Evolutionary conservation across 257 asterid genomes (phyloP), one percentile per base, ranked within the genome.

Genomic region (Cruciata laevipes): DNA sequence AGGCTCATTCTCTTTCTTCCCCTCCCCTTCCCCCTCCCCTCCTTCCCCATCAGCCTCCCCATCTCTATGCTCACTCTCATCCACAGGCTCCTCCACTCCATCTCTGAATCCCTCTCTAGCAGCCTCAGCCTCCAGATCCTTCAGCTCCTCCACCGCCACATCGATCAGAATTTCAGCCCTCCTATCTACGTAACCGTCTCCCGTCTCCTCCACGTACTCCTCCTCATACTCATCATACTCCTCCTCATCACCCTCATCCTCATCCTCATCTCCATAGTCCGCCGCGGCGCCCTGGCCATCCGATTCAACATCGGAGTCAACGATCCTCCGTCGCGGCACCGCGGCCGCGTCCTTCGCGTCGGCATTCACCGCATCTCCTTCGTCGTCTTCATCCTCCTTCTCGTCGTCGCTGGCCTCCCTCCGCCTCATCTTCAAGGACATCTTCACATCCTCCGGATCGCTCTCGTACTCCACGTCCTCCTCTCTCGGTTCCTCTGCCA

Each of bases 361-460:
- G 21, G 55, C 55, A 47, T 70, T 68, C 64, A 12, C 79, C 55
- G 70, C 70, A 20, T 69, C 71, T 63, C 67, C 82, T 68, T 44
- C 72, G 14, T 60, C 73, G 42, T 78, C 65, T 73, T 71, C 72
- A 40, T 57, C 90, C 42, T 69, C 87, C 78, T 82, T 94, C 55
- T 85, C 97, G 10, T 94, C 99, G 72, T 90, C 97, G 75, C 97
- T 90, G 33, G 95, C 99, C 74, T 83, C 95, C 63, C 95, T 83
- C 82, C 99, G 74, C 77, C 98, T 84, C 89, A 87, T 71, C 86
- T 87, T 87, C 83, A 92, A 67, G 65, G 95, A 87, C 69, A 89
- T 68, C 89, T 87, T 87, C 59, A 93, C 82, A 81, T 92, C 98
- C 78, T 92, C 98, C 42, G 98, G 98, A 81, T 92, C 96, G 85